Evolutionary conservation across 768 basidiomycete species (phyloP).

Genomic region (Gloeopeniophorella convolvens): DNA sequence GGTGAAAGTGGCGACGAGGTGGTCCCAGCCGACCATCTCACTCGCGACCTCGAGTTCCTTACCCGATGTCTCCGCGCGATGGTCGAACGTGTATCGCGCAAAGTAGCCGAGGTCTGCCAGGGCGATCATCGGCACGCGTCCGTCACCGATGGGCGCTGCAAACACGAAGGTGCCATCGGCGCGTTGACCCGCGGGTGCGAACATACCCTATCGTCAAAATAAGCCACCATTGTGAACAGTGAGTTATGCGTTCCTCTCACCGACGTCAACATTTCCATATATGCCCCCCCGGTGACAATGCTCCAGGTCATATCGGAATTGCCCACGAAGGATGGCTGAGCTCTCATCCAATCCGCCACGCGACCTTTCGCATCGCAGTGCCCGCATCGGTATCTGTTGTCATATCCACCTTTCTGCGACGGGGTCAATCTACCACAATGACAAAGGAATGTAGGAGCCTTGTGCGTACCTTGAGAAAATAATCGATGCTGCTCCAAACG

Average conservation of each 20-base stretch:
- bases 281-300: constrained; percentile 34
- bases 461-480: constrained; percentile 30
- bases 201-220: constrained; percentile 9
- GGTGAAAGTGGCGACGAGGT: constrained; percentile 26
- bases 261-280: constrained; percentile 37
- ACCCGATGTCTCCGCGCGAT: constrained; percentile 23
- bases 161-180: constrained; percentile 29
- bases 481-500: constrained; percentile 36
- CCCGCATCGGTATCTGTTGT: constrained; percentile 30
- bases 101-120: constrained; percentile 30
- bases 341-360: constrained; percentile 31
- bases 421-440: background rate
- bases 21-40: constrained; percentile 23
- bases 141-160: constrained; percentile 24
- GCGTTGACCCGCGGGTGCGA: constrained; percentile 23
- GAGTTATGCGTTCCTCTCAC: constrained; percentile 23
- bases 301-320: constrained; percentile 31
- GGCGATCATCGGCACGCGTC: constrained; percentile 26
- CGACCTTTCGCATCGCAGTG: constrained; percentile 37
- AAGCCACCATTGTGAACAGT: no score
- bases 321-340: constrained; percentile 29
- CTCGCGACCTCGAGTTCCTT: constrained; percentile 25
- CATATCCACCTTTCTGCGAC: constrained; percentile 18
- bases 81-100: constrained; percentile 29
- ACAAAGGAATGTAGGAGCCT: background rate